These are phyloP conservation scores for Articulospora tetracladia DNA, from an alignment of 495 filamentous ascomycete genomes.

Conservation along the genomic window DNA sequence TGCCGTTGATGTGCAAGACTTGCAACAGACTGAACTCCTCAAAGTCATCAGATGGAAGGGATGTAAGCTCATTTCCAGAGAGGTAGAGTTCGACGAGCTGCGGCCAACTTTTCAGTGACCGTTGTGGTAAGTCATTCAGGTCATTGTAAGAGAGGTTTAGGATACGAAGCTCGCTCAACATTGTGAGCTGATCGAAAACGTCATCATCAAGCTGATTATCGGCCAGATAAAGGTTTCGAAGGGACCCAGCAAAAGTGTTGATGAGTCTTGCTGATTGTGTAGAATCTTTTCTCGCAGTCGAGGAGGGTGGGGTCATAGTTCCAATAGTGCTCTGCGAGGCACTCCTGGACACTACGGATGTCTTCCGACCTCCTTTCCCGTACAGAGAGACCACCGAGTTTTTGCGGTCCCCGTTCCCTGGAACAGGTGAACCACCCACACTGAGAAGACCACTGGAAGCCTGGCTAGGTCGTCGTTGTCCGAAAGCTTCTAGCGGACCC, in stretches of 20 bases:
- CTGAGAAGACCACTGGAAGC: conserved; percentile 70
- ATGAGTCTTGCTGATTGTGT: conserved; percentile 67
- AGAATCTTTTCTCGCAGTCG: conserved; percentile 73
- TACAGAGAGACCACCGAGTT: conserved; percentile 77
- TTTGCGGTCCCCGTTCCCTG: conserved; percentile 60
- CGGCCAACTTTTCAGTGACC: conserved; percentile 82
- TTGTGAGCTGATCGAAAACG: conserved; percentile 82
- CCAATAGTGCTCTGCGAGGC: conserved; percentile 37
- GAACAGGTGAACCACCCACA: conserved; percentile 66
- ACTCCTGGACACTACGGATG: conserved; percentile 70
- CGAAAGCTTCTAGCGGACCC: conserved; percentile 59
- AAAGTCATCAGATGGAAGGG: conserved; percentile 88
- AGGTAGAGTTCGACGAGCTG: conserved; percentile 88
- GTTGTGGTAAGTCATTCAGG: conserved; percentile 84
- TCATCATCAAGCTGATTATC: conserved; percentile 94
- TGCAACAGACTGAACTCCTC: conserved; percentile 83
- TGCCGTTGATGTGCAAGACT: conserved; percentile 90
- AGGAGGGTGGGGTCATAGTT: conserved; percentile 49
- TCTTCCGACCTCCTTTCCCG: conserved; percentile 72
- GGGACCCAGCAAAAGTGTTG: conserved; percentile 79
- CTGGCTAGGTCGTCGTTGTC: conserved; percentile 75
- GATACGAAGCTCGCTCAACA: conserved; percentile 79
- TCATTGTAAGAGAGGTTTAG: conserved; percentile 96
- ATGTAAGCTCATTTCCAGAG: conserved; percentile 91
- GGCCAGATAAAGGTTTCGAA: conserved; percentile 81